phyloP scores from a whole-genome alignment of 2,329 filamentous ascomycete species.

The Arthrobotrys musiformis region DNA sequence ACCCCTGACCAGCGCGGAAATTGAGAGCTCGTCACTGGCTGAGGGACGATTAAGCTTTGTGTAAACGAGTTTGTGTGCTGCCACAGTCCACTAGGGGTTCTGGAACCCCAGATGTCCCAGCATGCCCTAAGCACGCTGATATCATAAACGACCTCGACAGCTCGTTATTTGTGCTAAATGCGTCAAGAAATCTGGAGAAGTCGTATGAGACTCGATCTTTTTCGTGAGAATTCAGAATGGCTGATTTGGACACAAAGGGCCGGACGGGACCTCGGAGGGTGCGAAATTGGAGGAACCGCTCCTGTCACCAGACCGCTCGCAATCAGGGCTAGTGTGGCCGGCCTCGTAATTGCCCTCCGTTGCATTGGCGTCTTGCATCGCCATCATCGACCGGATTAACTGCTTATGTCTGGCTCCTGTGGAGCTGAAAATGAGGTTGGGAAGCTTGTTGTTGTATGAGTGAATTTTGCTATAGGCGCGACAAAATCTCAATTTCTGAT shows the following conservation, averaged over 20 bases:
- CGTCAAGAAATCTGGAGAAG: background rate
- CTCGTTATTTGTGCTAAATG: background rate
- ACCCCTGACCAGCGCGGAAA: conserved; percentile 38
- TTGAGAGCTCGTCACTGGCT: conserved; percentile 51
- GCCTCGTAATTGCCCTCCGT: conserved; percentile 11
- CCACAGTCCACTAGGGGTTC: conserved; percentile 1
- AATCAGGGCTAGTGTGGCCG: conserved; percentile 17
- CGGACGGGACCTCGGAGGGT: background rate
- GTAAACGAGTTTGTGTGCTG: conserved; percentile 39
- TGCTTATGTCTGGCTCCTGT: conserved; percentile 25
- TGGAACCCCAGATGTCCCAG: background rate
- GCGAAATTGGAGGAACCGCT: conserved; percentile 39
- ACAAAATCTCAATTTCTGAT: conserved; percentile 21
- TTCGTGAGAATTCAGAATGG: background rate
- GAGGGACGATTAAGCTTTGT: conserved; percentile 46
- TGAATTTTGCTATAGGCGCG: conserved; percentile 52
- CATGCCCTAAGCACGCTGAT: conserved; percentile 4
- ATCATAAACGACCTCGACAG: background rate
- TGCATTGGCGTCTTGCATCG: conserved; percentile 26
- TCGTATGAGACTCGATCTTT: background rate
- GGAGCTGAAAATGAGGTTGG: conserved; percentile 26
- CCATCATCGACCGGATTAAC: conserved; percentile 6
- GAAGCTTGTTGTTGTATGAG: conserved; percentile 26
- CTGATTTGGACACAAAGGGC: background rate
- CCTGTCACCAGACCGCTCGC: conserved; percentile 25